Conservation (phyloP, 2,329 filamentous ascomycete species). For the Botrytis pseudocinerea region DNA sequence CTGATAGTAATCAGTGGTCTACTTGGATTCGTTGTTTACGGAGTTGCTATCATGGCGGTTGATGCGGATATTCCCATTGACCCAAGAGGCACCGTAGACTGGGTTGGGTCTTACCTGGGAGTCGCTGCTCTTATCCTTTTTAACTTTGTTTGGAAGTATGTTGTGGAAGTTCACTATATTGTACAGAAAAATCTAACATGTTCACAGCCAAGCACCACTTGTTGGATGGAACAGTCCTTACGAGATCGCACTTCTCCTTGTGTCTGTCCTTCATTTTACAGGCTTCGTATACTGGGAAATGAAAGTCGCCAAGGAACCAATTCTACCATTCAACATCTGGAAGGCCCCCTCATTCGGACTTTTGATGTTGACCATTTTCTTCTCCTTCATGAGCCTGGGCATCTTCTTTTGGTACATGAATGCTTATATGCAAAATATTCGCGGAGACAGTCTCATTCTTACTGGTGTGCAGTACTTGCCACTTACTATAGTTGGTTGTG, state of each 20-base stretch:
- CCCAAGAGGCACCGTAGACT: conserved; percentile 45
- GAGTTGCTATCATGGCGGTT: conserved; percentile 10
- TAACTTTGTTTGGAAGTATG: conserved; percentile 53
- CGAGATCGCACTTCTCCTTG: conserved; percentile 26
- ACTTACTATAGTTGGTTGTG: conserved; percentile 44
- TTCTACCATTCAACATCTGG: conserved; percentile 35
- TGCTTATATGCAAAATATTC: conserved; percentile 48
- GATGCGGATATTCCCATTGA: conserved; percentile 27
- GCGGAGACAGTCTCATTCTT: conserved; percentile 45
- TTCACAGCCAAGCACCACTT: conserved; percentile 31
- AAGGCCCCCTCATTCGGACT: conserved; percentile 31
- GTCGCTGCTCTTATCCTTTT: conserved; percentile 48
- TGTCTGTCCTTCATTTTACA: conserved; percentile 26
- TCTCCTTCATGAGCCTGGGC: conserved; percentile 39
- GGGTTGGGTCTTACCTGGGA: conserved; percentile 45
- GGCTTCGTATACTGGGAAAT: conserved; percentile 30
- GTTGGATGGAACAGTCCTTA: conserved; percentile 32
- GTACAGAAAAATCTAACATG: not conserved
- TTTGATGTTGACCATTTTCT: conserved; percentile 27
- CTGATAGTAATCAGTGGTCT: conserved; percentile 1
- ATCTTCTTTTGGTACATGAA: conserved; percentile 52
- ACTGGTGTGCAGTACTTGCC: conserved; percentile 46
- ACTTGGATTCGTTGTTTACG: conserved; percentile 18
- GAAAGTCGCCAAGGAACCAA: conserved; percentile 28
- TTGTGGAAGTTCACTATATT: not conserved